phyloP scores from a whole-genome alignment of 2,329 filamentous ascomycete genomes.

The Verticillium albo-atrum region DNA sequence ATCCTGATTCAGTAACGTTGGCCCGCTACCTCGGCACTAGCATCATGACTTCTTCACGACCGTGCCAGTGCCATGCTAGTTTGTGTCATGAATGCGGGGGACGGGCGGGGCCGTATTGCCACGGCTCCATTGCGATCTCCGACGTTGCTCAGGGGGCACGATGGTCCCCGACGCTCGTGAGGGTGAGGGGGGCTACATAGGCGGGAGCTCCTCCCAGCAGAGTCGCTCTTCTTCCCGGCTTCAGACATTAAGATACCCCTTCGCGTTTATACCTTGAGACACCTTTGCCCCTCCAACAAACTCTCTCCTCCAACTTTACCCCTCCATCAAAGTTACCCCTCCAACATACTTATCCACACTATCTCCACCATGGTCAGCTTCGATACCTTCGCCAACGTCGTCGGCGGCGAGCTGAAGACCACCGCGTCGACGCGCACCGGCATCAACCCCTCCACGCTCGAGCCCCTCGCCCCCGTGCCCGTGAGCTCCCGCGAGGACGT shows the following conservation, averaged over 20 bases:
- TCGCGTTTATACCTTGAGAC: not conserved
- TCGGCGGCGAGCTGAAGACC: constrained; percentile 41
- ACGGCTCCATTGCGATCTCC: not conserved
- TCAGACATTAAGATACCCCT: not conserved
- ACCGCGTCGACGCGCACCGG: constrained; percentile 39
- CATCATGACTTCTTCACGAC: not conserved
- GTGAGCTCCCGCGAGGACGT: constrained; percentile 43
- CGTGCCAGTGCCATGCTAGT: not conserved
- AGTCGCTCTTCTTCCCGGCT: too few species aligned
- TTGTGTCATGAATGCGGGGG: not conserved
- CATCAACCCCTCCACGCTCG: constrained; percentile 45
- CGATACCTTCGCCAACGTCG: constrained; percentile 42
- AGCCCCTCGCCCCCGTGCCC: constrained; percentile 45
- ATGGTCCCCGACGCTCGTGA: not conserved
- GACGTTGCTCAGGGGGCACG: not conserved
- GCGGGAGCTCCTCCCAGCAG: not conserved
- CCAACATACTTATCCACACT: not conserved
- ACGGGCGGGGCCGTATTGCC: not conserved
- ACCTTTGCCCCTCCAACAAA: not conserved
- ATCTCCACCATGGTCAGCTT: constrained; percentile 28
- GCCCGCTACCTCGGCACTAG: constrained; percentile 2
- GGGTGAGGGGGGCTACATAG: not conserved
- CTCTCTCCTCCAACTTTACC: not conserved
- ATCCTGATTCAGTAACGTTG: not conserved
- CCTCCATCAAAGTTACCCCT: too few species aligned